Base-by-base conservation (phyloP, 441 rosid species). In the Metrosideros polymorpha region DNA sequence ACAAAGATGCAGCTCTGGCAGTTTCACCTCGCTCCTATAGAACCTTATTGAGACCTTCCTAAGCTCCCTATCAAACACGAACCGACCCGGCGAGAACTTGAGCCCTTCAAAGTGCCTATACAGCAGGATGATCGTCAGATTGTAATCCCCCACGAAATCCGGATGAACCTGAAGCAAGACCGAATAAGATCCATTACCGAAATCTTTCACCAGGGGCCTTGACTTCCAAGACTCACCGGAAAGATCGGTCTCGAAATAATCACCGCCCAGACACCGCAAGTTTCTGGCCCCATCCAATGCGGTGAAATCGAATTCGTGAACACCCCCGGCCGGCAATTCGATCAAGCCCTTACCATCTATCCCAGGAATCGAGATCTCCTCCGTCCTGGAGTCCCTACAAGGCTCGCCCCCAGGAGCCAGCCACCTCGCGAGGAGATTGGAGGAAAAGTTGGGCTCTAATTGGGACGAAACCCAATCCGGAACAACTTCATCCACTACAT, bases 211-310 rank as follows among this genome's bases (percentile, higher is more conserved):
- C 82, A 91, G 87, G 32, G 99, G 99, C 85, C 98, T 87, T 2
- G 98, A 96, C 89, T 95, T 98, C 99, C 99, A 98, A 19, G 91
- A 89, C 76, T 92, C 95, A 3, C 99, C 98, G 6, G 99, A 94
- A 84, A 98, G 95, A 89, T 96, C 99, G 3, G 94, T 91, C 87
- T 98, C 99, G 71, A 94, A 98, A 90, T 94, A 95, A 90, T 98
- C 99, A 6, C 99, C 99, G 14, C 99, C 99, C 15, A 84, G 85
- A 89, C 99, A 98, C 1, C 92, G 92, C 1, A 84, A 89, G 53
- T 87, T 90, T 39, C 91, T 89, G 0, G 94, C 90, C 43, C 91
- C 96, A 76, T 94, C 98, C 83, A 94, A 56, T 0, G 98, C 97
- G 85, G 92, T 92, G 71, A 98, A 94, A 54, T 49, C 82, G 85